Conservation (phyloP, 106 monocot species). For the Acorus gramineus region DNA sequence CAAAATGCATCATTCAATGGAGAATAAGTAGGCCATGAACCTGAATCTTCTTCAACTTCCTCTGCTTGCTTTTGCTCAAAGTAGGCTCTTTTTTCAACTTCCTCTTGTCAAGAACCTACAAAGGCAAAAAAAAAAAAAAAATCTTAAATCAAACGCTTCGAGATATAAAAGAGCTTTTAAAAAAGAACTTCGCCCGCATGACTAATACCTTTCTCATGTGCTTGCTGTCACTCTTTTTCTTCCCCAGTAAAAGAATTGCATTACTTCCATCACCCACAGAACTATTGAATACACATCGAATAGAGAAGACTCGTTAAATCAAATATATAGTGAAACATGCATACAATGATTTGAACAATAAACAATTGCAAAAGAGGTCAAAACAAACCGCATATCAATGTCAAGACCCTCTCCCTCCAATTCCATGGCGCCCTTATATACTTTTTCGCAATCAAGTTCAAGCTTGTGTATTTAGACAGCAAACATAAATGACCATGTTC, state of each 20-base stretch:
- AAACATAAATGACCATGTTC: too few relatives aligned
- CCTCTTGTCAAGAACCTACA: constrained; percentile 22
- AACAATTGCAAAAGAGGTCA: too few relatives aligned
- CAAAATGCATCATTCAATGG: not conserved
- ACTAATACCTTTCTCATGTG: constrained; percentile 27
- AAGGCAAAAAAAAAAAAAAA: not conserved
- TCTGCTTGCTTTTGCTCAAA: constrained; percentile 72
- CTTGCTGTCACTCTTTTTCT: constrained; percentile 40
- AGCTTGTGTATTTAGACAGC: too few relatives aligned
- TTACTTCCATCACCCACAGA: constrained; percentile 41
- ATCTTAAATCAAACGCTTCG: not conserved
- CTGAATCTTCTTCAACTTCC: constrained; percentile 64
- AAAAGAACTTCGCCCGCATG: not conserved
- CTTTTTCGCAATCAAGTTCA: too few relatives aligned
- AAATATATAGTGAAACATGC: too few relatives aligned
- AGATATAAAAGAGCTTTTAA: not conserved
- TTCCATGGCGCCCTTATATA: too few relatives aligned
- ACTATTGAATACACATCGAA: constrained; percentile 12
- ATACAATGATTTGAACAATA: too few relatives aligned
- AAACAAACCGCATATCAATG: too few relatives aligned
- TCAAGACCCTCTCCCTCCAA: too few relatives aligned
- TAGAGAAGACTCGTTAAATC: too few relatives aligned
- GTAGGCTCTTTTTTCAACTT: constrained; percentile 13
- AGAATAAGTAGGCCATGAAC: constrained; percentile 17
- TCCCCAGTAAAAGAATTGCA: constrained; percentile 43